These are phyloP conservation scores for Pestalotiopsis sp. DNA, from an alignment of 2,329 filamentous ascomycete genomes.

Conservation along the genomic window DNA sequence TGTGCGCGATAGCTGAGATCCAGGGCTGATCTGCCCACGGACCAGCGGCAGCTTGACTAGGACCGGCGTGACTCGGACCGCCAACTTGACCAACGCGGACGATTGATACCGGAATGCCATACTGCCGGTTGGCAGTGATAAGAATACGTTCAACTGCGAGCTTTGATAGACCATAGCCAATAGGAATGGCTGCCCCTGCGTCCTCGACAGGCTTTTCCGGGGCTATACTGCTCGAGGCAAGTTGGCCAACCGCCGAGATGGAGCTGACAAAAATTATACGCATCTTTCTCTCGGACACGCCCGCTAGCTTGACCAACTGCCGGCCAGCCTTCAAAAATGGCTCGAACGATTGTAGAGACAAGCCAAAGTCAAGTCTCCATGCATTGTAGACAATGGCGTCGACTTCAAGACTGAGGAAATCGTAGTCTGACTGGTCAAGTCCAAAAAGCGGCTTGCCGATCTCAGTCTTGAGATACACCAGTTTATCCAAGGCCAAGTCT, in stretches of 20 bases:
- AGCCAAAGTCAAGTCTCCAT: conserved; percentile 22
- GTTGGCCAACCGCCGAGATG: conserved; percentile 4
- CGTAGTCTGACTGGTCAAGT: conserved; percentile 5
- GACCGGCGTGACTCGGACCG: conserved; percentile 10
- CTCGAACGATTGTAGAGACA: conserved; percentile 17
- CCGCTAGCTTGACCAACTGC: conserved; percentile 15
- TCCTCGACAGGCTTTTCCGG: conserved; percentile 14
- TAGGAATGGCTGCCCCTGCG: conserved; percentile 15
- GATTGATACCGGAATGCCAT: conserved; percentile 20
- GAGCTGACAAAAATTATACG: conserved; percentile 27
- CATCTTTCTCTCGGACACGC: background rate
- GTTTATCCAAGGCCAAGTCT: conserved; percentile 6
- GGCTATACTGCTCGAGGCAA: background rate
- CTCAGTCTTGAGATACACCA: conserved; percentile 11
- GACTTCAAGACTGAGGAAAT: conserved; percentile 8
- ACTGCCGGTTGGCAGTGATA: conserved; percentile 1
- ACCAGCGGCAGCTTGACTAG: background rate
- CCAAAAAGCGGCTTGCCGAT: conserved; percentile 15
- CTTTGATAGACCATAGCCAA: conserved; percentile 27
- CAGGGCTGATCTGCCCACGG: conserved; percentile 25
- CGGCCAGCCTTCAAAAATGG: conserved; percentile 14
- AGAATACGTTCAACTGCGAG: conserved; percentile 22
- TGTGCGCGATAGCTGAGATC: conserved; percentile 23
- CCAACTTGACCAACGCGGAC: conserved; percentile 23
- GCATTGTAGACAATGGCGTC: conserved; percentile 21